phyloP scores from a whole-genome alignment of 768 basidiomycete species.

The Paxillus involutus region DNA sequence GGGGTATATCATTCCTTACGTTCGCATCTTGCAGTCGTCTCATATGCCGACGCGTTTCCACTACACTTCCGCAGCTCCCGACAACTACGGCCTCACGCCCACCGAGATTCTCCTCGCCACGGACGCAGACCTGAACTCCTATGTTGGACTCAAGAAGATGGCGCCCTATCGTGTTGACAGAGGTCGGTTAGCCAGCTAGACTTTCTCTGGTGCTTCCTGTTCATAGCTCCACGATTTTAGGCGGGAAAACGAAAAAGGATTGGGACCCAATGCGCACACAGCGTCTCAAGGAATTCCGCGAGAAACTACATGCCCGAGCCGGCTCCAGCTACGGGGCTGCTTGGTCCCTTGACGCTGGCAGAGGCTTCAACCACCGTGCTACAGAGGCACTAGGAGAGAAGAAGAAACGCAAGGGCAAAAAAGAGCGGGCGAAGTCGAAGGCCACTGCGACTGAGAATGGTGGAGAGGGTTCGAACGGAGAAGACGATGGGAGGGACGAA shows the following conservation, averaged over 20 bases:
- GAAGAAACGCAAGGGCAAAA: constrained; percentile 72
- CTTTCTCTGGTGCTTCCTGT: neutral
- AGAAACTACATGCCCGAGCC: constrained; percentile 49
- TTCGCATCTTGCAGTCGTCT: constrained; percentile 59
- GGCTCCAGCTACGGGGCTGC: constrained; percentile 16
- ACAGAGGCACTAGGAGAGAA: constrained; percentile 20
- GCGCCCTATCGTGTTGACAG: constrained; percentile 81
- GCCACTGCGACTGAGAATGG: constrained; percentile 19
- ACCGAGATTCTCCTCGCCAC: constrained; percentile 89
- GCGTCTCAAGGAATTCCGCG: constrained; percentile 71
- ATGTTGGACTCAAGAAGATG: constrained; percentile 84
- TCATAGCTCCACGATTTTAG: constrained; percentile 5
- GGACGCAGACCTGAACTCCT: constrained; percentile 90
- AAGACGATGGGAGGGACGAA: neutral
- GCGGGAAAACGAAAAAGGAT: constrained; percentile 24
- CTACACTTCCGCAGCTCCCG: constrained; percentile 69
- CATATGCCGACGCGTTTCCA: constrained; percentile 92
- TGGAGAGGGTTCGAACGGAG: constrained; percentile 1
- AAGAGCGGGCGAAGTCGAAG: constrained; percentile 60
- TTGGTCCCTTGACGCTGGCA: constrained; percentile 15
- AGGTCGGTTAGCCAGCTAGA: constrained; percentile 16
- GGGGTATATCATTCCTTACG: neutral
- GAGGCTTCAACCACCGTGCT: constrained; percentile 4
- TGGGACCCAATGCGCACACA: constrained; percentile 68
- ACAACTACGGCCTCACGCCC: constrained; percentile 70